Conservation (phyloP, 164 flowering plant genomes). For the Berberis thunbergii region DNA sequence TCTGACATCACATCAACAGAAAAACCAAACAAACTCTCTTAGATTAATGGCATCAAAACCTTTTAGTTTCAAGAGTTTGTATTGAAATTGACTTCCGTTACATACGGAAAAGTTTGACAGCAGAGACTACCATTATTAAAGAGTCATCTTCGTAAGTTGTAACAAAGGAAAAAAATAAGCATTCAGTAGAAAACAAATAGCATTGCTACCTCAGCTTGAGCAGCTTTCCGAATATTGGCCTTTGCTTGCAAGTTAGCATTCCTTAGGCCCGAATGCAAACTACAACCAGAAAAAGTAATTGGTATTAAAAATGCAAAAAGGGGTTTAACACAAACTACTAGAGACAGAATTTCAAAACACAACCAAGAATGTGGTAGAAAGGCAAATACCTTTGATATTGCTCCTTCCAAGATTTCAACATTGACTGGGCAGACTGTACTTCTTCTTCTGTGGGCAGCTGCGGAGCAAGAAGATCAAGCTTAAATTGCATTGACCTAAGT, state of each 20-base stretch:
- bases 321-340: background rate
- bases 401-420: conserved; percentile 58
- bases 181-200: background rate
- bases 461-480: conserved; percentile 79
- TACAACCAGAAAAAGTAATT: conserved; percentile 11
- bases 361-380: background rate
- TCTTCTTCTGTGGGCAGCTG: conserved; percentile 55
- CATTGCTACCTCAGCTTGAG: conserved; percentile 66
- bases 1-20: too few relatives aligned
- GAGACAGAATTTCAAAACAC: background rate
- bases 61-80: too few relatives aligned
- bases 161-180: background rate
- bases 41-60: too few relatives aligned
- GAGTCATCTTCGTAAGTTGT: background rate
- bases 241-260: conserved; percentile 89
- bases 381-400: conserved; percentile 39
- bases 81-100: too few relatives aligned
- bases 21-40: too few relatives aligned
- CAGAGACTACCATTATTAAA: too few relatives aligned
- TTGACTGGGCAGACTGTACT: conserved; percentile 43
- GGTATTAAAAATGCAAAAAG: background rate
- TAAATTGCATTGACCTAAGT: conserved; percentile 53
- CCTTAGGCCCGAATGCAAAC: conserved; percentile 63
- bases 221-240: conserved; percentile 75
- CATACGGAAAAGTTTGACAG: too few relatives aligned